Base-by-base conservation (phyloP, 2,329 filamentous ascomycete genomes). In the Madurella mycetomatis region DNA sequence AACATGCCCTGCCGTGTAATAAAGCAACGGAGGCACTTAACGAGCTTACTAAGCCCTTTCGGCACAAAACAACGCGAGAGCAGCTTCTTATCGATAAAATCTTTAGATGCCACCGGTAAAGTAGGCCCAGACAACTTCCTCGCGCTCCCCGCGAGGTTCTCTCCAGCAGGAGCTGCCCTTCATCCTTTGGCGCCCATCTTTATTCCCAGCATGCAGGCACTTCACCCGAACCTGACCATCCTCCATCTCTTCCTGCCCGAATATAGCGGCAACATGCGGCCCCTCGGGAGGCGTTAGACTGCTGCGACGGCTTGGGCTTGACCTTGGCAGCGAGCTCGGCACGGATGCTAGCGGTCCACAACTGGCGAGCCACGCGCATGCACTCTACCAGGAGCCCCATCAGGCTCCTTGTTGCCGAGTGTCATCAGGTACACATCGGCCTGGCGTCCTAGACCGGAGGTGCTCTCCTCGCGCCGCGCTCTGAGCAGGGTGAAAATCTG, bases 351-450 rank as follows among this genome's bases (percentile, higher is more conserved):
- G 87, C 90, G 61, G 88, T 84, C 90, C 92, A 95, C 47, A 96
- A 76, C 41, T 53, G 40, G 31, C 51, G 45, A 31, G 51, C 51
- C 18, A 53, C 51, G 4, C 51, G 51, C 51, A 53, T 53, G 41
- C 51, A 45, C 41, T 53, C 51, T 1, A 48, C 9, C 32, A 48
- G 41, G 15, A 53, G n/a, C n/a, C 1, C 51, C 44, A 16, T 48
- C 51, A 32, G 91, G 92, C 16, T 85, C 87, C 72, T 92, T 92
- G 49, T 88, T 88, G 51, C 90, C 91, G 66, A 96, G 91, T 0
- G 91, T 90, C 91, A 97, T 96, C 65, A 97, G 87, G 72, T 84
- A 96, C 45, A 92, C 91, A 66, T 96, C 91, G 2, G 91, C 86
- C 62, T 92, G 87, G 65, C 85, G 89, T 60, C 58, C 87, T 77